These are phyloP conservation scores for Trametes villosa DNA, from an alignment of 768 basidiomycete genomes.

Conservation along the genomic window DNA sequence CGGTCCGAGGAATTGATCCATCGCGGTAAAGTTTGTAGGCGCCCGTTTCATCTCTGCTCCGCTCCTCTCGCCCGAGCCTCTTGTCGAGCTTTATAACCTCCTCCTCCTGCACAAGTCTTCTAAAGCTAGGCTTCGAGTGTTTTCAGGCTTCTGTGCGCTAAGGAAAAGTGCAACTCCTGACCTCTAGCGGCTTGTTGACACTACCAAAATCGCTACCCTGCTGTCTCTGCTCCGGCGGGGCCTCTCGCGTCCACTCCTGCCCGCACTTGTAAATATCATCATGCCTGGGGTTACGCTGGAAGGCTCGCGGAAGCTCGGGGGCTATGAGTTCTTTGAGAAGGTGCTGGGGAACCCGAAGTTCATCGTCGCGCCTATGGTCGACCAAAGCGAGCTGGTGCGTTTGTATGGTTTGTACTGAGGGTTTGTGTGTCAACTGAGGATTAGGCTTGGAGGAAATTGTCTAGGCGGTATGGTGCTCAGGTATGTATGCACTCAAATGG, in stretches of 20 bases:
- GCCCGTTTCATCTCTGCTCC: not conserved
- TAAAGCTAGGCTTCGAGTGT: not conserved
- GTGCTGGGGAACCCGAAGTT: conserved; percentile 85
- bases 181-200: not conserved
- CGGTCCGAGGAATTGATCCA: conserved; percentile 3
- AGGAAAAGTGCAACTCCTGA: not conserved
- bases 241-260: conserved; percentile 12
- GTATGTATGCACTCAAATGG: too few relatives aligned
- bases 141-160: not conserved
- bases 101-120: not conserved
- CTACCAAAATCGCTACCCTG: conserved; percentile 11
- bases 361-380: conserved; percentile 98
- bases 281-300: conserved; percentile 20
- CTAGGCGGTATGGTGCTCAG: conserved; percentile 81
- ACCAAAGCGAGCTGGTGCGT: conserved; percentile 93
- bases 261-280: conserved; percentile 19
- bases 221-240: conserved; percentile 10
- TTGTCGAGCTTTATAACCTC: too few relatives aligned
- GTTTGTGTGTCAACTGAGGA: not conserved
- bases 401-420: not conserved
- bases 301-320: conserved; percentile 51
- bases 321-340: conserved; percentile 83
- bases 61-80: too few relatives aligned
- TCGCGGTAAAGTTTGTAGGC: conserved; percentile 14
- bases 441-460: conserved; percentile 89